phyloP scores from a whole-genome alignment of 1,284 basidiomycete genomes.

The Austropuccinia psidii region DNA sequence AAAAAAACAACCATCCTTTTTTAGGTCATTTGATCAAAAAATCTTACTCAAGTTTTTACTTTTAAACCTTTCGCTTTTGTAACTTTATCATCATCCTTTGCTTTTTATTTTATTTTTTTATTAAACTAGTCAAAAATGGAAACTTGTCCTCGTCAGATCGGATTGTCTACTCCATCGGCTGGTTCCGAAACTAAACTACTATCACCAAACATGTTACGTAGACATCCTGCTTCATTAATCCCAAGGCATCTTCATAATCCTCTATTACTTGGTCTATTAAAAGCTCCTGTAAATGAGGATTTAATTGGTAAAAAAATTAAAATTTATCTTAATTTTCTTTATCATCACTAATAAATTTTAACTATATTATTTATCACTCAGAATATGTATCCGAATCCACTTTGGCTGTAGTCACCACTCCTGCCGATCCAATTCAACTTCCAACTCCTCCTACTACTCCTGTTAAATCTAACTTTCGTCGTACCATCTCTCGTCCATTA shows the following conservation, averaged over 20 bases:
- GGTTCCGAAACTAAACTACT: slow-evolving; percentile 18
- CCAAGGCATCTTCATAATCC: slow-evolving; percentile 23
- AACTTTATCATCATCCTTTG: neutral
- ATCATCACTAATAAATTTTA: neutral
- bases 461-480: slow-evolving; percentile 15
- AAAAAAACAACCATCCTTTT: too few species aligned
- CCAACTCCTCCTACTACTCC: slow-evolving; percentile 29
- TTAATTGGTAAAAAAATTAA: slow-evolving; percentile 11
- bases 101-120: neutral
- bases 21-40: too few species aligned
- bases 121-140: neutral
- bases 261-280: slow-evolving; percentile 17
- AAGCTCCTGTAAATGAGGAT: slow-evolving; percentile 31
- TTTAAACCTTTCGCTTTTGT: too few species aligned
- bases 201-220: slow-evolving; percentile 15
- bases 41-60: too few species aligned
- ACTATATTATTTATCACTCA: neutral
- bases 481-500: slow-evolving; percentile 8
- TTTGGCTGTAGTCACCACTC: slow-evolving; percentile 22
- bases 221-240: slow-evolving; percentile 29
- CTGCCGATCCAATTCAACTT: slow-evolving; percentile 9
- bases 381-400: slow-evolving; percentile 31
- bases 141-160: neutral
- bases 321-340: neutral
- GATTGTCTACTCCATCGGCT: slow-evolving; percentile 12